phyloP scores from a whole-genome alignment of 306 rosid genomes.

The Ochetophila trinervis region DNA sequence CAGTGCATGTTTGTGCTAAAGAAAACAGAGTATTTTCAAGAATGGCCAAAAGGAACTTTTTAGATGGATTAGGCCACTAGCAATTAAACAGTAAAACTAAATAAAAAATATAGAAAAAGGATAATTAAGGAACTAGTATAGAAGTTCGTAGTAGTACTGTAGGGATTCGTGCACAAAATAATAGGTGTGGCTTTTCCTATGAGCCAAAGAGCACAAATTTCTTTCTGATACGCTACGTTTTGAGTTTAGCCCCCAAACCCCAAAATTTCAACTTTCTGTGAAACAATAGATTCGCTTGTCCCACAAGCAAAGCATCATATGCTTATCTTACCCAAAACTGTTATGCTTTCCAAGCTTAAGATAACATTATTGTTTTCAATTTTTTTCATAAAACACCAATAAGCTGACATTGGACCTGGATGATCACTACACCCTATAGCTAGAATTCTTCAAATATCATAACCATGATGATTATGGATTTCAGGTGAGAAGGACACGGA shows the following conservation, averaged over 20 bases:
- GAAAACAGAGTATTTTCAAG: too few relatives aligned
- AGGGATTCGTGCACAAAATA: too few relatives aligned
- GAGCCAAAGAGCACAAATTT: neutral
- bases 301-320: constrained; percentile 36
- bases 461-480: neutral
- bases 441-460: neutral
- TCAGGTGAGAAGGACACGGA: constrained; percentile 77
- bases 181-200: too few relatives aligned
- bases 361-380: constrained; percentile 18
- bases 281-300: constrained; percentile 31
- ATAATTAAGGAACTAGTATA: too few relatives aligned
- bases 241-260: too few relatives aligned
- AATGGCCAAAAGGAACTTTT: too few relatives aligned
- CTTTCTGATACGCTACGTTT: neutral
- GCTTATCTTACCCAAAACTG: constrained; percentile 8
- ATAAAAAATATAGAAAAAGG: too few relatives aligned
- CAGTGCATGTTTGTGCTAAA: too few relatives aligned
- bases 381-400: neutral
- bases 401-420: neutral
- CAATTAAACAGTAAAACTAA: too few relatives aligned
- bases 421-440: neutral
- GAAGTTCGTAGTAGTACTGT: too few relatives aligned
- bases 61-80: too few relatives aligned
- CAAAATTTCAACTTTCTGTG: neutral
- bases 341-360: neutral